A percentile compares a stretch with the other conserved stretches of the same genome.
These are phyloP conservation scores for Lepraria neglecta DNA, from an alignment of 495 filamentous ascomycete species.

Conservation along the genomic window DNA sequence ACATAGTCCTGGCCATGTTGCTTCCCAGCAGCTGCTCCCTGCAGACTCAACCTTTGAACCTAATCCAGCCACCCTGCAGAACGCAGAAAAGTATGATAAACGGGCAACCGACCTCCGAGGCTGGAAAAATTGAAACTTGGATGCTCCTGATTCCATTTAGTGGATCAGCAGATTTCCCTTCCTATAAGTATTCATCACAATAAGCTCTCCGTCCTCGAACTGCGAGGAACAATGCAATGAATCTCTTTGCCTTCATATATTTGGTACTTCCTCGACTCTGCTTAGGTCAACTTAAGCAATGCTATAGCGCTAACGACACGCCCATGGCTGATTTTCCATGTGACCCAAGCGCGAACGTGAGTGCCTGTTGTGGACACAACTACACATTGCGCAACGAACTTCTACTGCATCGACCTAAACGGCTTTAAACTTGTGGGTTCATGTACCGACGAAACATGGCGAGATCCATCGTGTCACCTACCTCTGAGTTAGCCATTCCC, in stretches of 20 bases:
- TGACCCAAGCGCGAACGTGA: constrained; percentile 12
- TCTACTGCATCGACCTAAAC: background rate
- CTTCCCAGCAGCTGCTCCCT: too few relatives aligned
- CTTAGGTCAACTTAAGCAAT: constrained; percentile 10
- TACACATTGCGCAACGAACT: background rate
- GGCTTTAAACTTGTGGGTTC: background rate
- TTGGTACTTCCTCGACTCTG: background rate
- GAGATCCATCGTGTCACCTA: constrained; percentile 3
- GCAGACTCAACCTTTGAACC: too few relatives aligned
- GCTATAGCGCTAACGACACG: background rate
- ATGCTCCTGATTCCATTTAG: too few relatives aligned
- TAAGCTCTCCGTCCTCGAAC: background rate
- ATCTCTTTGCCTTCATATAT: background rate
- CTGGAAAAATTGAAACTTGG: too few relatives aligned
- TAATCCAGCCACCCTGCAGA: too few relatives aligned
- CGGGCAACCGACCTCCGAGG: too few relatives aligned
- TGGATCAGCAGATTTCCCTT: too few relatives aligned
- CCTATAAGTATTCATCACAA: too few relatives aligned
- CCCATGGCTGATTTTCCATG: background rate
- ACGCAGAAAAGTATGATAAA: too few relatives aligned
- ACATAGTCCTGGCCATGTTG: too few relatives aligned
- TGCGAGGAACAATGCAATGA: background rate
- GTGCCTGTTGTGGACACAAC: constrained; percentile 9
- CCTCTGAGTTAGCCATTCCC: background rate
- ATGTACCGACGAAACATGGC: constrained; percentile 12